Evolutionary conservation across 208 protist species (phyloP), one percentile per base, ranked within the genome.

Genomic region (Trypanosoma melophagium): DNA sequence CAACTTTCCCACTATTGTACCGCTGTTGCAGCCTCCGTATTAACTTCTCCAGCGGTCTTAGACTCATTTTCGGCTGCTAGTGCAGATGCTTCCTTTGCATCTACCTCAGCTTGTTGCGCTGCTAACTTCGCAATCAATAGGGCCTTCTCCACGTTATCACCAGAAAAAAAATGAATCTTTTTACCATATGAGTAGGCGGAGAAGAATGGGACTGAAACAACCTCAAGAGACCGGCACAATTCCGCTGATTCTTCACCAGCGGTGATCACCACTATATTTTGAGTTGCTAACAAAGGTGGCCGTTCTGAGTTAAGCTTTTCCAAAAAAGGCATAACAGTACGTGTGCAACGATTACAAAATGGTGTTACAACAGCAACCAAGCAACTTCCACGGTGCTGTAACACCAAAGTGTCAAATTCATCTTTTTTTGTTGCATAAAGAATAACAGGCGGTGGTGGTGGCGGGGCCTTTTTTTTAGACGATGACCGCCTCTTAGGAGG

Each of bases 81-180:
- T 9, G 71, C 74, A 50, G 77, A 77, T 35, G 75, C 69, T 8
- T 68, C 66, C 28, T 60, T 69, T 24, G 45, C 68, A 38, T 71
- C 65, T 21, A 55, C 19, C 41, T 76, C 71, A 3, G 61, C 65
- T 51, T 62, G 42, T 16, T 77, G 63, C 2, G 75, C 76, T 3
- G 89, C 83, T 44, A 85, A 9, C 54, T 84, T 90, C 1, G 86
- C 79, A 8, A 95, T 45, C 16, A 95, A 67, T 22, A 77, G 50
- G 28, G 76, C 80, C 67, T 95, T 95, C 14, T 90, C 83, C 1
- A 77, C 60, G 54, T 90, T 95, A 58, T 95, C 79, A 7, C 89
- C 89, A 10, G 67, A 53, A 60, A 95, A 92, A 31, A 54, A 42
- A 1, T 63, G 51, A 0, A 92, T 55, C 10, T 76, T 63, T 12